Percentiles rank a stretch among this genome's conserved stretches.
These are phyloP conservation scores for Phytophthora hibernalis DNA, from an alignment of 352 stramenopile genomes.

Conservation along the genomic window DNA sequence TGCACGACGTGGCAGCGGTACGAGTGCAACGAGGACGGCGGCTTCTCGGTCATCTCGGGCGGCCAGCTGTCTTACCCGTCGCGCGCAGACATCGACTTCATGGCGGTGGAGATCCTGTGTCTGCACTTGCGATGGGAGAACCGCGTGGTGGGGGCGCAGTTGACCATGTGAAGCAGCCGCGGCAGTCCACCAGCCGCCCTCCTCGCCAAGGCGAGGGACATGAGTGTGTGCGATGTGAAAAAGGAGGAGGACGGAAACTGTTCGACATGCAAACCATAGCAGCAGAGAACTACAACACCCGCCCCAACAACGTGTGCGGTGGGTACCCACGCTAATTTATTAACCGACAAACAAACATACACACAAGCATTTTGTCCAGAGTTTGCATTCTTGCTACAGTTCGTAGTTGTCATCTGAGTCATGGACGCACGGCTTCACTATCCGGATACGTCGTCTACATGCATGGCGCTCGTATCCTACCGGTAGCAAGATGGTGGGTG, in stretches of 20 bases:
- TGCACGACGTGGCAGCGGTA: conserved; percentile 45
- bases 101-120: conserved; percentile 47
- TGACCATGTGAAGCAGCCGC: conserved; percentile 24
- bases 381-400: background rate
- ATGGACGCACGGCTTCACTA: background rate
- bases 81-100: conserved; percentile 39
- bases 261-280: conserved; percentile 16
- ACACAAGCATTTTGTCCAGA: conserved; percentile 5
- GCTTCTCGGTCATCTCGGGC: conserved; percentile 36
- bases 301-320: conserved; percentile 12
- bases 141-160: conserved; percentile 23
- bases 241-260: conserved; percentile 17
- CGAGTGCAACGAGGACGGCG: conserved; percentile 31
- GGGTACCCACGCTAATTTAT: conserved; percentile 41
- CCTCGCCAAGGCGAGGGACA: conserved; percentile 10
- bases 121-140: conserved; percentile 50
- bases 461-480: background rate
- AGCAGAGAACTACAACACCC: conserved; percentile 34
- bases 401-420: background rate
- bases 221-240: conserved; percentile 37
- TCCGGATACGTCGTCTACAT: background rate
- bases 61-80: conserved; percentile 40
- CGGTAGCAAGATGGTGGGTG: no score
- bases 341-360: conserved; percentile 31
- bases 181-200: background rate